Percentiles rank a stretch among this genome's conserved stretches.
phyloP scores from a whole-genome alignment of 129 eudicot species.

The Helianthus tuberosus region DNA sequence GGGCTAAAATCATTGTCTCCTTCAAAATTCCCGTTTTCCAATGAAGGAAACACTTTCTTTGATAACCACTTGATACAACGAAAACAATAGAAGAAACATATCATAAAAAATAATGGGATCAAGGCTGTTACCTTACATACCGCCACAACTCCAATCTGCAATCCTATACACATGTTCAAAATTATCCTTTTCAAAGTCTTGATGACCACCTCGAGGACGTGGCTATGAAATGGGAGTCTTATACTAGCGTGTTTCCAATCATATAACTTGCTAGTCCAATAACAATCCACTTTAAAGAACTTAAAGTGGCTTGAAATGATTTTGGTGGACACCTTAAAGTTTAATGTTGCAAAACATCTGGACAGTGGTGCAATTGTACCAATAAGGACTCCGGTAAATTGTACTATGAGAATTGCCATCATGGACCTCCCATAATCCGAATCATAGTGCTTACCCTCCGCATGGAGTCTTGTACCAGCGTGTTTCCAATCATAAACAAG shows the following conservation, averaged over 20 bases:
- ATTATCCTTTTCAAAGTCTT: not conserved
- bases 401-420: not conserved
- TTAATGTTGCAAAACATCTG: conserved; percentile 4
- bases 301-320: not conserved
- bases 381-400: not conserved
- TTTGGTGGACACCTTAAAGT: not conserved
- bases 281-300: not conserved
- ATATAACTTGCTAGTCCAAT: not conserved
- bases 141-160: not conserved
- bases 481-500: no score
- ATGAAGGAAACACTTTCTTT: not conserved
- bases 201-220: not conserved
- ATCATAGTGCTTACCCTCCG: not conserved
- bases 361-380: conserved; percentile 12
- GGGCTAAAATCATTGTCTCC: not conserved
- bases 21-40: not conserved
- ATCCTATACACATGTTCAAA: not conserved
- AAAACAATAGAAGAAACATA: not conserved
- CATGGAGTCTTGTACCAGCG: no score
- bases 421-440: conserved; percentile 8
- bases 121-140: conserved; percentile 1
- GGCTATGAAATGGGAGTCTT: not conserved
- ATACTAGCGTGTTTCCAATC: conserved; percentile 1
- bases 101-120: not conserved
- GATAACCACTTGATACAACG: not conserved